Evolutionary conservation across 1,139 yeast species (phyloP).

Genomic region (Cylindricascospora bacillispora): DNA sequence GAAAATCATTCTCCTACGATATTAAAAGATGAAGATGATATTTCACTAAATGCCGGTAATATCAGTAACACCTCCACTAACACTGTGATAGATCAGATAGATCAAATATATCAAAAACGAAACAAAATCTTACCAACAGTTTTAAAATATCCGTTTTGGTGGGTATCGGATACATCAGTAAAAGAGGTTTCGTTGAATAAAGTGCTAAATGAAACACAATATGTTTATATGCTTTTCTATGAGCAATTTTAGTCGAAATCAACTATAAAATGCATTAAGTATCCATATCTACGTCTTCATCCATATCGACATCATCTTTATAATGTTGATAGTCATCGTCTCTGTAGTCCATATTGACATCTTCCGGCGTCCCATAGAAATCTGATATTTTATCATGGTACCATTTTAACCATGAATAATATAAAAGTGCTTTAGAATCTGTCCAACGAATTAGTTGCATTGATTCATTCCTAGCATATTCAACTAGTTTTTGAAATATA

Average conservation of each 20-base stretch:
- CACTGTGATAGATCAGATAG: not conserved
- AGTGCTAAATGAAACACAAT: conserved; percentile 55
- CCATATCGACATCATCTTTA: conserved; percentile 9
- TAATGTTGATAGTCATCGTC: no score
- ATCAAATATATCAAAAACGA: not conserved
- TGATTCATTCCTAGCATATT: conserved; percentile 12
- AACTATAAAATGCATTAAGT: no score
- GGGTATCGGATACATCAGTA: conserved; percentile 64
- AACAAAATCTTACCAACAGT: conserved; percentile 35
- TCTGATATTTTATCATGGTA: conserved; percentile 4
- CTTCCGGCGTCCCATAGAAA: conserved; percentile 1
- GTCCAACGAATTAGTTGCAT: conserved; percentile 19
- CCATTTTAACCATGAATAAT: conserved; percentile 19
- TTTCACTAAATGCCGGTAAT: not conserved
- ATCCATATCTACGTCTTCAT: conserved; percentile 9
- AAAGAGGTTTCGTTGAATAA: conserved; percentile 49
- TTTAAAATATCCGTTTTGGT: conserved; percentile 65
- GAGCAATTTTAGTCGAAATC: conserved; percentile 31
- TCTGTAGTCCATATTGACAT: no score
- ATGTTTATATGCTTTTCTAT: conserved; percentile 75
- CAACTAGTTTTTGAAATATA: conserved; percentile 4
- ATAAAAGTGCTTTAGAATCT: conserved; percentile 12
- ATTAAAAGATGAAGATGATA: conserved; percentile 3
- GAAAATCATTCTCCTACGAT: conserved; percentile 30
- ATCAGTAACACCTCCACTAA: conserved; percentile 2